Percentiles rank a stretch among this genome's conserved stretches.
These are phyloP conservation scores for Tagetes patula DNA, from an alignment of 129 eudicot species.

Conservation along the genomic window DNA sequence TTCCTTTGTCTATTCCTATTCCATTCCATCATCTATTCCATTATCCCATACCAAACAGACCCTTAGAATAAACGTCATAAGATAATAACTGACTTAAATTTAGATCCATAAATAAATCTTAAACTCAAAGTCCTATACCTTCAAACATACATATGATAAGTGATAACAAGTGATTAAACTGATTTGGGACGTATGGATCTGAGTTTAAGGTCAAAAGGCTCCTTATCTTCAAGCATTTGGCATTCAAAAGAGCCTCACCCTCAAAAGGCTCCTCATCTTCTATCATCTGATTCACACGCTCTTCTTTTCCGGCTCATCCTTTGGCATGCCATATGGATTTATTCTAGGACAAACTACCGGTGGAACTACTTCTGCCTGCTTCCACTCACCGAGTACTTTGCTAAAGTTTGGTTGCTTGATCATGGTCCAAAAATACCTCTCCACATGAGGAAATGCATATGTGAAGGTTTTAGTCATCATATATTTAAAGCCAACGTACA, in stretches of 20 bases:
- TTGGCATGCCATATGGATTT: slow-evolving; percentile 20
- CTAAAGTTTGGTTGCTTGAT: slow-evolving; percentile 19
- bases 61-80: no score
- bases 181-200: no score
- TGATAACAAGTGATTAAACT: no score
- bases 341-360: slow-evolving; percentile 26
- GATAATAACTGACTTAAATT: no score
- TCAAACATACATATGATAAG: no score
- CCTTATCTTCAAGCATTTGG: slow-evolving; percentile 73
- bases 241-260: slow-evolving; percentile 67
- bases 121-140: no score
- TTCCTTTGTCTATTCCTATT: no score
- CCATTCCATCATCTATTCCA: no score
- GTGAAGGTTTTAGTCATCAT: slow-evolving; percentile 14
- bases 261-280: slow-evolving; percentile 79
- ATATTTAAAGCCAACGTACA: slow-evolving; percentile 46
- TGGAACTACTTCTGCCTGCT: slow-evolving; percentile 9
- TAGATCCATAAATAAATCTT: no score
- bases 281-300: slow-evolving; percentile 73
- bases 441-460: slow-evolving; percentile 16
- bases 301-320: slow-evolving; percentile 51
- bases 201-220: background rate
- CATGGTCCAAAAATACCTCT: slow-evolving; percentile 23
- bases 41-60: no score
- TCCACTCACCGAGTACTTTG: slow-evolving; percentile 10